Base-by-base conservation (phyloP, 2,329 filamentous ascomycete species). In the Talaromyces albobiverticillius region DNA sequence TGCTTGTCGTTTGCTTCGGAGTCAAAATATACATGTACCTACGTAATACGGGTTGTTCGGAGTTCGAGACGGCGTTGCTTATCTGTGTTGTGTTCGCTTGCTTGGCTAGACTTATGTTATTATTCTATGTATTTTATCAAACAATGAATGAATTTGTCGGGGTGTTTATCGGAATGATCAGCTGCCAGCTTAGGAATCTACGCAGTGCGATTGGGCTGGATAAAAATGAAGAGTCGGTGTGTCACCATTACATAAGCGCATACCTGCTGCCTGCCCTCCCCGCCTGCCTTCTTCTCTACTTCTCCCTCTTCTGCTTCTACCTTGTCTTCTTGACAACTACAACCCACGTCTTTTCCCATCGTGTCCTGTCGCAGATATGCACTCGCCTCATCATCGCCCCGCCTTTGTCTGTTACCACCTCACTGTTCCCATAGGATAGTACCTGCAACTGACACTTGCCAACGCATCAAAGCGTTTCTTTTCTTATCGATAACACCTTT, bases 361-460 rank as follows among this genome's bases (percentile, higher is more conserved):
- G 14, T 22, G 16, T 22, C 43, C 51, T 45, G 29, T 46, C 45
- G 51, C 50, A 51, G 56, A 53, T 34, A 52, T 56, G 48, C 42
- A 16, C 31, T 31, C n/a, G 23, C 31, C 47, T 26, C 50, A 48
- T 47, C 34, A 38, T 45, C 40, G 29, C 16, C 16, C 34, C 23
- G 22, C 31, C 10, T 41, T 53, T 34, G 45, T 38, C 41, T 46
- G 47, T 20, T 53, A 56, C 34, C 49, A 48, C 46, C 50, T 51
- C 46, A 31, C 54, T 4, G 46, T 58, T 22, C 56, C 56, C 20
- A 56, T 58, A 58, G 56, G 56, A 54, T 58, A 58, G 43, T 10
- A n/a, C 11, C 20, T 2, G 20, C 9, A 11, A 26, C 26, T 42
- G 49, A 31, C 36, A 14, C 40, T 46, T 55, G 51, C 51, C 45